Conservation (phyloP, 1,284 basidiomycete species). For the Chalciporus sp. region DNA sequence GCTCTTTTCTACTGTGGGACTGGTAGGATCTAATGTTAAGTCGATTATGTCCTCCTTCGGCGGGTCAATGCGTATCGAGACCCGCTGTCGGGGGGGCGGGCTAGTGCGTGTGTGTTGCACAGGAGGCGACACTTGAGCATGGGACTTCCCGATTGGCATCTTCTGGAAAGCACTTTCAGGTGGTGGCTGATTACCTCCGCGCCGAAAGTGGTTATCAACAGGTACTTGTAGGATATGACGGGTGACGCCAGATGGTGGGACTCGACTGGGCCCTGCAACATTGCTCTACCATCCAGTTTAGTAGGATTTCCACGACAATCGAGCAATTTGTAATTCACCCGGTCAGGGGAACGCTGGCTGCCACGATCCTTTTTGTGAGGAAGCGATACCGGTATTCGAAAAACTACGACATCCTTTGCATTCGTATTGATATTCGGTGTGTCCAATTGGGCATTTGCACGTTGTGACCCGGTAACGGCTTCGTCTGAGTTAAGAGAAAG, state of each 20-base stretch:
- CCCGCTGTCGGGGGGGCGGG: background rate
- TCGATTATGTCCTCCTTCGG: constrained; percentile 9
- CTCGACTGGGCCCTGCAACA: constrained; percentile 8
- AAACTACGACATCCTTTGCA: background rate
- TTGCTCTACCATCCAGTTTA: constrained; percentile 17
- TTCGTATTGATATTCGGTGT: background rate
- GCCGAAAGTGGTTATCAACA: background rate
- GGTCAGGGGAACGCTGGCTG: background rate
- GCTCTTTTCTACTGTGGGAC: background rate
- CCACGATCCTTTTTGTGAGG: background rate
- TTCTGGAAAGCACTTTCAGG: background rate
- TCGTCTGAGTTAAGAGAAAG: constrained; percentile 2
- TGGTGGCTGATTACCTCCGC: background rate
- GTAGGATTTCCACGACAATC: background rate
- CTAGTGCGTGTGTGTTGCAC: background rate
- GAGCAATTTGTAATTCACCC: constrained; percentile 10
- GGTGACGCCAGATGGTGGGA: background rate
- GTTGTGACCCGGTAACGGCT: background rate
- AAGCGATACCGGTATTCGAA: background rate
- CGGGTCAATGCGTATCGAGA: background rate
- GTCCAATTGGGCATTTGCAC: background rate
- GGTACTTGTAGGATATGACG: background rate
- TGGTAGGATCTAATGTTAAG: constrained; percentile 5
- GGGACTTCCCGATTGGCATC: background rate
- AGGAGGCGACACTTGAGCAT: background rate